phyloP scores from a whole-genome alignment of 106 monocot genomes.

The Agapanthus africanus region DNA sequence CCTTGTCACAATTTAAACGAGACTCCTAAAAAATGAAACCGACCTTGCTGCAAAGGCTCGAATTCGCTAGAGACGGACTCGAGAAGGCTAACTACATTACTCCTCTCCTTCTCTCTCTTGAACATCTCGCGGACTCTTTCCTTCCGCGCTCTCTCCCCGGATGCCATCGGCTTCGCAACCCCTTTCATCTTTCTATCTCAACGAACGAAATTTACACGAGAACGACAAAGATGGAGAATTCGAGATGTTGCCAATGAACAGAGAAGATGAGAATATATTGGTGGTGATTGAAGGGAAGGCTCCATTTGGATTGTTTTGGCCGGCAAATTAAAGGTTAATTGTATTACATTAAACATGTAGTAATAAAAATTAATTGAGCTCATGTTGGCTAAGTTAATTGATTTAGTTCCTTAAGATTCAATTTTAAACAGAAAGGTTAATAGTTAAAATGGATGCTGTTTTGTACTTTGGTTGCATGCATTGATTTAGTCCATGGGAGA shows the following conservation, averaged over 20 bases:
- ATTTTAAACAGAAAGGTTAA: too few relatives aligned
- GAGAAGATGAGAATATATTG: neutral
- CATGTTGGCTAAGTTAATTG: too few relatives aligned
- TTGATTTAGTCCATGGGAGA: too few relatives aligned
- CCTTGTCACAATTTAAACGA: too few relatives aligned
- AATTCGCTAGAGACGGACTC: slow-evolving; percentile 25
- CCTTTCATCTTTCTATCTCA: neutral
- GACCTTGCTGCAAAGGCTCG: slow-evolving; percentile 13
- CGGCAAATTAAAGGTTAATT: slow-evolving; percentile 4
- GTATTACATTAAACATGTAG: too few relatives aligned
- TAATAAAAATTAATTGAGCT: too few relatives aligned
- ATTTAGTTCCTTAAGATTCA: too few relatives aligned
- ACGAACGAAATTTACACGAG: too few relatives aligned
- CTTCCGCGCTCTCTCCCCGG: neutral
- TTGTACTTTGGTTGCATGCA: too few relatives aligned
- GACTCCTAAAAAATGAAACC: too few relatives aligned
- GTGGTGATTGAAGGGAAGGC: neutral
- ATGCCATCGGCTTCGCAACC: neutral
- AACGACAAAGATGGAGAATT: neutral
- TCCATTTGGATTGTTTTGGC: neutral
- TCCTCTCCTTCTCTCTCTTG: slow-evolving; percentile 30
- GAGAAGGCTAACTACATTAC: slow-evolving; percentile 23
- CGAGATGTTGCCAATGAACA: neutral
- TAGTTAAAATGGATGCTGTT: too few relatives aligned
- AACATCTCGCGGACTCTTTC: slow-evolving; percentile 31